Percentiles rank a stretch among this genome's conserved stretches.
Evolutionary conservation across 768 basidiomycete species (phyloP).

Genomic region (Antrodiella citrinella): DNA sequence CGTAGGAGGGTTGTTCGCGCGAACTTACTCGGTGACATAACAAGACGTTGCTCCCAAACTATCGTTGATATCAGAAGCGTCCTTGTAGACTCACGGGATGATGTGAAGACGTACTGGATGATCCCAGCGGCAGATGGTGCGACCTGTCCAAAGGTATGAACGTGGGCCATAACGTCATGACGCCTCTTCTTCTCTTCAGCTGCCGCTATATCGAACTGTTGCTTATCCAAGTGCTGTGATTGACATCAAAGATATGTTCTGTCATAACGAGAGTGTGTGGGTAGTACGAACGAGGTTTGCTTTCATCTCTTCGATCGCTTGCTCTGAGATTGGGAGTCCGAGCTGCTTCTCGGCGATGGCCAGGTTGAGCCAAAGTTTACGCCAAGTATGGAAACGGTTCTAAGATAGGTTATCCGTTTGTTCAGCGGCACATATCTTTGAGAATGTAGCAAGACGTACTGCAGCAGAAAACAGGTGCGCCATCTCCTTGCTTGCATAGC

Average conservation of each 20-base stretch:
- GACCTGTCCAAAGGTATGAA: constrained; percentile 91
- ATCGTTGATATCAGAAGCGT: neutral
- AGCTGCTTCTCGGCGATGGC: constrained; percentile 96
- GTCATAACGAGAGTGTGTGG: neutral
- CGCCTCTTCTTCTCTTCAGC: constrained; percentile 94
- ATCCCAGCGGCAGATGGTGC: constrained; percentile 94
- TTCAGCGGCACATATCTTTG: too few species aligned
- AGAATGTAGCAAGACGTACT: too few species aligned
- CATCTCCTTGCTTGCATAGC: constrained; percentile 99
- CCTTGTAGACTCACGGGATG: neutral
- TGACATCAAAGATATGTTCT: constrained; percentile 4
- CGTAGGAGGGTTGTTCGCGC: constrained; percentile 2
- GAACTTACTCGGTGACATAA: constrained; percentile 91
- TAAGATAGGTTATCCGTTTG: too few species aligned
- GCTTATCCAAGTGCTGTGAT: constrained; percentile 65
- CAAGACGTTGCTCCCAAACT: constrained; percentile 96
- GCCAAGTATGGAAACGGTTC: constrained; percentile 96
- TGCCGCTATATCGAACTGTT: constrained; percentile 89
- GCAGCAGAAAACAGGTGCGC: constrained; percentile 91
- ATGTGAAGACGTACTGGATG: constrained; percentile 61
- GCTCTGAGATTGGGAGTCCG: constrained; percentile 81
- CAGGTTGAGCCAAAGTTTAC: constrained; percentile 91
- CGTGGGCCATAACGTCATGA: constrained; percentile 99
- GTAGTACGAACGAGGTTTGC: constrained; percentile 64
- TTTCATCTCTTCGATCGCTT: constrained; percentile 92